Evolutionary conservation across 352 stramenopile species (phyloP).

Genomic region (Pseudoperonospora humuli): DNA sequence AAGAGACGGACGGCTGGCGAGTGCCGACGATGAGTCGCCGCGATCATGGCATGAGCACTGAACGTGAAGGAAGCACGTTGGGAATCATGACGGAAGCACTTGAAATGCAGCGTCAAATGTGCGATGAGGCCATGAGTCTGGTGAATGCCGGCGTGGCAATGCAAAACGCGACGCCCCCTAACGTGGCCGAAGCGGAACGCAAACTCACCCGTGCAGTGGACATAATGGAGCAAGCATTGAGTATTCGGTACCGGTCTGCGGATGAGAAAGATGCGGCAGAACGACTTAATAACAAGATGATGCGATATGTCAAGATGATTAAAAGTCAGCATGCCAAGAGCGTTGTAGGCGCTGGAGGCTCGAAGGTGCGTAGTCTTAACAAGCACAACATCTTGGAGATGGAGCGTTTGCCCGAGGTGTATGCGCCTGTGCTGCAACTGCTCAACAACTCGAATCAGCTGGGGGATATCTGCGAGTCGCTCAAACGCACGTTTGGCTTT

Average conservation of each 20-base stretch:
- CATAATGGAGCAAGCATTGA: conserved; percentile 69
- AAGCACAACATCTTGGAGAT: conserved; percentile 76
- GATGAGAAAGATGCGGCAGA: conserved; percentile 64
- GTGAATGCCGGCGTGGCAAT: conserved; percentile 68
- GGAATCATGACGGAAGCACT: conserved; percentile 30
- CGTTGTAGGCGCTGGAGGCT: conserved; percentile 11
- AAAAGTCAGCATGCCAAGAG: conserved; percentile 60
- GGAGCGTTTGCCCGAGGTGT: conserved; percentile 46
- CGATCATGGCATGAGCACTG: conserved; percentile 12
- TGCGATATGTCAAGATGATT: conserved; percentile 82
- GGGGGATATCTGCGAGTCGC: conserved; percentile 83
- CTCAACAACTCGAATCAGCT: conserved; percentile 39
- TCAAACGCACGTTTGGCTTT: conserved; percentile 95
- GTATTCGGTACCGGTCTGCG: conserved; percentile 53
- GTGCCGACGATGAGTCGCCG: conserved; percentile 20
- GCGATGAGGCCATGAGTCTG: conserved; percentile 65
- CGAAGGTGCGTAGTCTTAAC: conserved; percentile 22
- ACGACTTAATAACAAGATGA: conserved; percentile 75
- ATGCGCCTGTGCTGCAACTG: conserved; percentile 54
- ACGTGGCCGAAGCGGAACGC: conserved; percentile 42
- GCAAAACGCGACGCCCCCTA: conserved; percentile 53
- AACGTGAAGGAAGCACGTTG: conserved; percentile 25
- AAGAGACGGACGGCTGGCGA: background rate
- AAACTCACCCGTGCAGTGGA: conserved; percentile 57
- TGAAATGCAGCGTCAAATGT: conserved; percentile 46